These are phyloP conservation scores for Botrytis pseudocinerea DNA, from an alignment of 2,329 filamentous ascomycete genomes.

Conservation along the genomic window DNA sequence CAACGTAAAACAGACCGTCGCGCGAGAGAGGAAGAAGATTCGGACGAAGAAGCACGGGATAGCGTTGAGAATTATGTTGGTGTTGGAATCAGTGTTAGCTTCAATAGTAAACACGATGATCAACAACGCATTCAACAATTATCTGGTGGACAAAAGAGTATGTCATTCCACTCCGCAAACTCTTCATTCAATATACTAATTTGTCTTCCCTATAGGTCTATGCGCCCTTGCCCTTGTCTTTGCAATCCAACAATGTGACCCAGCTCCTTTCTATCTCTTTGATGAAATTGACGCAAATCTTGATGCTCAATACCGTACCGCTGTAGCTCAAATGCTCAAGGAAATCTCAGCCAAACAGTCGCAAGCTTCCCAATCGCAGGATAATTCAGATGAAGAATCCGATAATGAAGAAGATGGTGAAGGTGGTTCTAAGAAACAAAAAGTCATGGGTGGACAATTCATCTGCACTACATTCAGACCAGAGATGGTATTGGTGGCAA, in stretches of 20 bases:
- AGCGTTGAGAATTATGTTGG: slow-evolving; percentile 93
- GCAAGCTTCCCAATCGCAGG: slow-evolving; percentile 7
- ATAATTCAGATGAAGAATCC: slow-evolving; percentile 40
- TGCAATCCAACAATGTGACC: slow-evolving; percentile 96
- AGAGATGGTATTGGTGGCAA: slow-evolving; percentile 91
- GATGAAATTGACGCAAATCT: slow-evolving; percentile 99
- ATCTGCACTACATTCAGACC: slow-evolving; percentile 99
- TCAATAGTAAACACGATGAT: slow-evolving; percentile 98
- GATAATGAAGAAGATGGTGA: slow-evolving; percentile 41
- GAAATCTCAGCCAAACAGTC: slow-evolving; percentile 64
- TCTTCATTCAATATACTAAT: slow-evolving; percentile 23
- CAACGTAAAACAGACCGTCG: slow-evolving; percentile 82
- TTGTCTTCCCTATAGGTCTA: slow-evolving; percentile 58
- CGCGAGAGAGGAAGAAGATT: slow-evolving; percentile 62
- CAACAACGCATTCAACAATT: slow-evolving; percentile 98
- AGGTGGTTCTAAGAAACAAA: slow-evolving; percentile 30
- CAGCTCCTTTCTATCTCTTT: slow-evolving; percentile 97
- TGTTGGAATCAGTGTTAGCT: slow-evolving; percentile 94
- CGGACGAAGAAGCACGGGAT: slow-evolving; percentile 66
- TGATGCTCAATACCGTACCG: slow-evolving; percentile 95
- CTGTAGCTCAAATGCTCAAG: slow-evolving; percentile 85
- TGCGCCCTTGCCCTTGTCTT: slow-evolving; percentile 98
- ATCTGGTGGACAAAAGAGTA: slow-evolving; percentile 95
- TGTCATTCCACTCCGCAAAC: slow-evolving; percentile 41
- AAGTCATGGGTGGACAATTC: slow-evolving; percentile 67